Evolutionary conservation across 305 asterid species (phyloP), one percentile per base, ranked within the genome.

Genomic region (Fraxinus paxiana): DNA sequence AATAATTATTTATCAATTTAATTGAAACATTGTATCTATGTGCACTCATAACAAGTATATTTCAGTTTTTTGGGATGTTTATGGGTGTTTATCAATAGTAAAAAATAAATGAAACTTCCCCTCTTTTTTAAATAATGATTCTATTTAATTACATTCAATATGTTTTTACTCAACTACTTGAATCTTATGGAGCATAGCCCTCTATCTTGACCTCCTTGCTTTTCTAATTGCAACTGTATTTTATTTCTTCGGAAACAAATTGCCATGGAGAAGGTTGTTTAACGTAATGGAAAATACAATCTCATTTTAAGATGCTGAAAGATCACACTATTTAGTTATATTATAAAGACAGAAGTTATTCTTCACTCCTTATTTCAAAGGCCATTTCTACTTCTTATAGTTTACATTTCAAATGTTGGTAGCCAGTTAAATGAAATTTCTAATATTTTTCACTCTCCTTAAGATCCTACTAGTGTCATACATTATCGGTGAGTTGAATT

Each of bases 21-120:
- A 13, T 69, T 0, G 26, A 48, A 31, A 1, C 5, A 74, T 54
- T 77, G 26, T 34, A 63, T 73, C 70, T 75, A 6, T 54, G 59
- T 38, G 76, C 84, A 70, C 33, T 38, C 63, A 74, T 79, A 56
- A 77, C 63, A 34, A 26, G 65, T 81, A 61, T 65, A 51, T 48
- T 59, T 28, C 71, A 48, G 30, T 67, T 67, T 67, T 67, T n/a
- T 26, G 13, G 13, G 34, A 22, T 67, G 38, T 69, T 67, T 30
- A 30, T 67, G 20, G 35, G 38, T 28, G 38, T 37, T 35, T 35
- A 17, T 46, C 38, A 10, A 67, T 63, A 37, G 20, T 65, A 26
- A 13, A 70, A 56, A 71, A 31, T 5, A 61, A 51, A 72, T 54
- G 72, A 15, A 48, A 69, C 20, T 30, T 22, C 24, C 35, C 67